Evolutionary conservation across 257 asterid species (phyloP).

Genomic region (Fraxinus excelsior): DNA sequence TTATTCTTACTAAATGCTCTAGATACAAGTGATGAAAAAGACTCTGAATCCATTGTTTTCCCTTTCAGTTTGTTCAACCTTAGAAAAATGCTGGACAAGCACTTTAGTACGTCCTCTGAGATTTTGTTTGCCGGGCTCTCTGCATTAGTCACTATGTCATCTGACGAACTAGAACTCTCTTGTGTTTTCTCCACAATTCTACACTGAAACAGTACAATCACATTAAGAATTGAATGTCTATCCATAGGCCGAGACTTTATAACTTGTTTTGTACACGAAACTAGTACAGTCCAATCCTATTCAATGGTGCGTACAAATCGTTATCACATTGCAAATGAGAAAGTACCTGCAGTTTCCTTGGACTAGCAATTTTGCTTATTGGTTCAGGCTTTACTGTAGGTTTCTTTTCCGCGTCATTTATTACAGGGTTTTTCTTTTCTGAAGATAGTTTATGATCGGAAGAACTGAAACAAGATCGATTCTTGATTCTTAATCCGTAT

Average conservation of each 20-base stretch:
- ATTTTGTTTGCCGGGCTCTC: constrained; percentile 55
- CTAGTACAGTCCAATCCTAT: too few species aligned
- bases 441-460: constrained; percentile 27
- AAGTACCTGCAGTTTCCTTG: constrained; percentile 48
- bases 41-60: constrained; percentile 56
- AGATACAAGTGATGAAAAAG: constrained; percentile 41
- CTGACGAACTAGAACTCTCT: constrained; percentile 42
- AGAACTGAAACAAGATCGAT: constrained; percentile 28
- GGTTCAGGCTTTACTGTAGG: constrained; percentile 39
- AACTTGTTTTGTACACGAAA: too few species aligned
- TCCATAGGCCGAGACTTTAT: too few species aligned
- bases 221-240: background rate
- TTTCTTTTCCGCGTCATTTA: constrained; percentile 26
- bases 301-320: too few species aligned
- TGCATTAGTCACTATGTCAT: constrained; percentile 40
- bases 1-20: constrained; percentile 30
- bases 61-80: constrained; percentile 65
- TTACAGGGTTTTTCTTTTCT: background rate
- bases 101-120: constrained; percentile 69
- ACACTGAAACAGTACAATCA: constrained; percentile 43
- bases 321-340: background rate
- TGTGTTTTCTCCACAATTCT: constrained; percentile 59
- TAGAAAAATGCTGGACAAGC: constrained; percentile 57
- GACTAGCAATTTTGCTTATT: constrained; percentile 35
- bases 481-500: constrained; percentile 36